Percentiles rank a stretch among this genome's conserved stretches.
Conservation (phyloP, 768 basidiomycete genomes). For the Russula sp. region DNA sequence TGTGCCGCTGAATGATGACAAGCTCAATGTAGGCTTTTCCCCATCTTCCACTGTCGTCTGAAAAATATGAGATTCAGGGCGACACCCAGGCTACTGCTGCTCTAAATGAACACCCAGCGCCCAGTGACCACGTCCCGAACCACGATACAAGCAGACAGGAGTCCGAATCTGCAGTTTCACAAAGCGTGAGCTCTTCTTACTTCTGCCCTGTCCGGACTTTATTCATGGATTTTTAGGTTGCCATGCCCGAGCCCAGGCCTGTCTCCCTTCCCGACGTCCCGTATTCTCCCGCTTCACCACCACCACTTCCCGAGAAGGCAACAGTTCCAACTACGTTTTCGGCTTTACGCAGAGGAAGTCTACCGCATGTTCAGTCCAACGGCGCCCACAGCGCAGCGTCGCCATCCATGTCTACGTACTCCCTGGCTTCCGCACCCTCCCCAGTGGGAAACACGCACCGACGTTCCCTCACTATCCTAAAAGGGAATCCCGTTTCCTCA, state of each 20-base stretch:
- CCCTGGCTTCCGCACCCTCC: slow-evolving; percentile 15
- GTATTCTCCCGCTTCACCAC: slow-evolving; percentile 9
- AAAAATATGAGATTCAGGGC: slow-evolving; percentile 1
- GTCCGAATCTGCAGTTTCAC: neutral
- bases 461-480: slow-evolving; percentile 37
- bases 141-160: slow-evolving; percentile 1
- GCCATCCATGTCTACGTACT: slow-evolving; percentile 22
- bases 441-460: slow-evolving; percentile 29
- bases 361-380: slow-evolving; percentile 13
- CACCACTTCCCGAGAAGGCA: slow-evolving; percentile 16
- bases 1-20: neutral
- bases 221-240: neutral
- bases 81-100: neutral
- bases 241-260: neutral
- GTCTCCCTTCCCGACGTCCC: slow-evolving; percentile 14
- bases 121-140: neutral
- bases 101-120: slow-evolving; percentile 13
- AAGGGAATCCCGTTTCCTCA: slow-evolving; percentile 68
- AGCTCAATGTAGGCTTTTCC: slow-evolving; percentile 4
- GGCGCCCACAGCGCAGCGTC: slow-evolving; percentile 9
- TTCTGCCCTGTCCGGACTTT: neutral
- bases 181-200: neutral
- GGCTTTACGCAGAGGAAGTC: slow-evolving; percentile 12
- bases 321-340: neutral
- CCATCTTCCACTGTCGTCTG: neutral